Evolutionary conservation across 495 filamentous ascomycete genomes (phyloP).

Genomic region (Penicillium samsonianum): DNA sequence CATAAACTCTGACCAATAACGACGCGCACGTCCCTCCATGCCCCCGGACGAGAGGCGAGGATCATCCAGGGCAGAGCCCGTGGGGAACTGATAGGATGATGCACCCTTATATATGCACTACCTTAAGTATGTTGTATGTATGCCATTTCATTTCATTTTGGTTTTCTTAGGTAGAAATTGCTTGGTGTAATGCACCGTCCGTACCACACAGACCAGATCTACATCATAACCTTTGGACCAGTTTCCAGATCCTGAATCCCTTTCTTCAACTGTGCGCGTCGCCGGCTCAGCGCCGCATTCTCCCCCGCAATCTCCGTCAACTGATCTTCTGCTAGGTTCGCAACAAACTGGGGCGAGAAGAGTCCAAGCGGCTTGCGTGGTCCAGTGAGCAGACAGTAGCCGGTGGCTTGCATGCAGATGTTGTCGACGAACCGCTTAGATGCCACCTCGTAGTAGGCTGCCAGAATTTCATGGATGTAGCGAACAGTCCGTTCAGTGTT

Average conservation of each 20-base stretch:
- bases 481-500: background rate
- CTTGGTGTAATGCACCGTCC: no score
- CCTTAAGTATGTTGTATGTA: background rate
- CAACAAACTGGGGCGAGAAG: background rate
- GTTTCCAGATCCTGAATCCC: background rate
- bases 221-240: background rate
- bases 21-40: conserved; percentile 43
- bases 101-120: background rate
- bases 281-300: background rate
- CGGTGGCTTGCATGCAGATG: background rate
- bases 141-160: background rate
- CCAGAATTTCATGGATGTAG: background rate
- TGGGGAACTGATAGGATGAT: conserved; percentile 7
- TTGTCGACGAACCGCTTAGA: background rate
- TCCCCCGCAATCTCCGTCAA: background rate
- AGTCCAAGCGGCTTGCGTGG: background rate
- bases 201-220: background rate
- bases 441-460: background rate
- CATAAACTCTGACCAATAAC: conserved; percentile 33
- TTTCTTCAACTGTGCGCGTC: background rate
- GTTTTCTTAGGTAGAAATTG: background rate
- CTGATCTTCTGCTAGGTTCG: background rate
- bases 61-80: conserved; percentile 14
- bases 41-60: conserved; percentile 36
- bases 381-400: background rate